These are phyloP conservation scores for Lineolata rhizophorae DNA, from an alignment of 495 filamentous ascomycete genomes.

Conservation along the genomic window DNA sequence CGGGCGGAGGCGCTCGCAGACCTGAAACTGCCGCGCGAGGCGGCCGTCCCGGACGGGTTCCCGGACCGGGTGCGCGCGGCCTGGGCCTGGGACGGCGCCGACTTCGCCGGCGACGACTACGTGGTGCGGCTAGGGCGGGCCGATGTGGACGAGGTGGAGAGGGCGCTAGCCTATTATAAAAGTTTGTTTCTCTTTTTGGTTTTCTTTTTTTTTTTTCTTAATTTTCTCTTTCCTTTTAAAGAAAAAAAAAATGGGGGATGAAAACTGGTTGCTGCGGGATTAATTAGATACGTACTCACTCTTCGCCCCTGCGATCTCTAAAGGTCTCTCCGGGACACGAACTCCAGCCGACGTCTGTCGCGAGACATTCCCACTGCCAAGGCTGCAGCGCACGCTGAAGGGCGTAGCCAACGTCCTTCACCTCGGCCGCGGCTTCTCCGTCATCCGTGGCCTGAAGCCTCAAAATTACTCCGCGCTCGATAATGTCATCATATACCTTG, in stretches of 20 bases:
- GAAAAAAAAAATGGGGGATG: background rate
- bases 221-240: no score
- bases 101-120: constrained; percentile 3
- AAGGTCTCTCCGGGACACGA: no score
- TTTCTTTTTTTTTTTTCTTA: background rate
- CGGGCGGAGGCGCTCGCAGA: constrained; percentile 2
- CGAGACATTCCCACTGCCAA: constrained; percentile 20
- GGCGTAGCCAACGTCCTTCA: constrained; percentile 13
- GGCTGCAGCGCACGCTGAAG: constrained; percentile 13
- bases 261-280: no score
- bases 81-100: constrained; percentile 3
- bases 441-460: constrained; percentile 26
- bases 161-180: constrained; percentile 1
- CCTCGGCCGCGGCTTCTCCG: constrained; percentile 23
- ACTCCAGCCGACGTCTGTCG: constrained; percentile 3
- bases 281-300: constrained; percentile 1
- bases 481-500: constrained; percentile 26
- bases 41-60: constrained; percentile 2
- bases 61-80: constrained; percentile 3
- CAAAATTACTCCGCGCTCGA: constrained; percentile 22
- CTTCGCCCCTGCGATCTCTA: no score
- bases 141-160: constrained; percentile 2
- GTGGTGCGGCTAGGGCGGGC: constrained; percentile 1
- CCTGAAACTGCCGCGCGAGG: background rate
- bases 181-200: background rate